phyloP scores from a whole-genome alignment of 2,329 filamentous ascomycete genomes.

The Cadophora malorum region DNA sequence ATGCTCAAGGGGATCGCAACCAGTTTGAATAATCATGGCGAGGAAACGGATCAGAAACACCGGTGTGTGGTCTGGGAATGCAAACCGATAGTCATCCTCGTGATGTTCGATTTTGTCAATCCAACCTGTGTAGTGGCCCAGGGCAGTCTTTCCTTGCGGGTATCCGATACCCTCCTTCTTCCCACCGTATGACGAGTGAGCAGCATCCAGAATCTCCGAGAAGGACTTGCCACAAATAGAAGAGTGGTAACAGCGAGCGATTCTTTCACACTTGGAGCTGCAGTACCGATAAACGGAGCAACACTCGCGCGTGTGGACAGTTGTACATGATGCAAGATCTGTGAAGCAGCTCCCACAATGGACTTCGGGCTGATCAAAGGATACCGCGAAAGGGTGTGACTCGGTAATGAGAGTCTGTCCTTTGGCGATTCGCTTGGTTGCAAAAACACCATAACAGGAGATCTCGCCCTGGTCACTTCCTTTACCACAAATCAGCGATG shows the following conservation, averaged over 20 bases:
- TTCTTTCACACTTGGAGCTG: conserved; percentile 8
- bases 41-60: conserved; percentile 19
- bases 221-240: conserved; percentile 18
- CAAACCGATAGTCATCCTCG: background rate
- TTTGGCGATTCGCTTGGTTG: conserved; percentile 20
- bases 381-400: conserved; percentile 22
- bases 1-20: conserved; percentile 16
- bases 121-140: conserved; percentile 19
- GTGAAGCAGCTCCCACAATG: conserved; percentile 22
- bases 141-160: conserved; percentile 5
- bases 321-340: background rate
- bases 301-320: conserved; percentile 4
- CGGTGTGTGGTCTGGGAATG: conserved; percentile 9
- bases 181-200: conserved; percentile 19
- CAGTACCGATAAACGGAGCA: conserved; percentile 19
- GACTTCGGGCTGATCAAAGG: conserved; percentile 16
- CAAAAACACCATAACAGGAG: conserved; percentile 23
- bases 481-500: conserved; percentile 7
- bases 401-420: conserved; percentile 16
- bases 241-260: conserved; percentile 19
- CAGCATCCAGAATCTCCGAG: conserved; percentile 7
- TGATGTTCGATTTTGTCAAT: background rate
- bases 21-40: conserved; percentile 16
- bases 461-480: background rate
- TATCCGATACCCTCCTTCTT: conserved; percentile 10